Evolutionary conservation across 805 yeast species (phyloP), one percentile per base, ranked within the genome.

Genomic region (Blastobotrys terrestris): DNA sequence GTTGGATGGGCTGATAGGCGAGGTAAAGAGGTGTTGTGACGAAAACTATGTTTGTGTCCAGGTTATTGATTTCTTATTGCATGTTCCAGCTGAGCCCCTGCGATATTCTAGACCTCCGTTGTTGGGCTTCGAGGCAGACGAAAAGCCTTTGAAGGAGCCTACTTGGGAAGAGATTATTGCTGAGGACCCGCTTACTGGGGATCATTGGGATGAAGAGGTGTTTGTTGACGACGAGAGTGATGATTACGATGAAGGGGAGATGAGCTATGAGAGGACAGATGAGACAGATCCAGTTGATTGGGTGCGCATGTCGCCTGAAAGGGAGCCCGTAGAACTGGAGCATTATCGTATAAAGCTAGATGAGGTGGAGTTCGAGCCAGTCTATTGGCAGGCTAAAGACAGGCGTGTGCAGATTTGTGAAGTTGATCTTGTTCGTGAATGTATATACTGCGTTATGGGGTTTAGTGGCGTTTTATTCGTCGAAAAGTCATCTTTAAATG

Each of bases 181-280:
- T 6, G 64, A 59, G 8, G 67, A 63, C 5, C 67, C 67, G 6
- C 47, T 65, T 16, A 52, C 51, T 14, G 68, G 68, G 1, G 65
- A 60, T 14, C 67, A 64, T 47, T 65, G 69, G 69, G 47, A 53
- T 16, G 57, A 53, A 19, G 55, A 49, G 16, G 51, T 45, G 18
- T 39, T 13, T 14, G 46, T 39, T 21, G 59, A 48, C 3, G 50
- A 31, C 2, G 39, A 6, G 2, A 3, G 14, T 14, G 51, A 49
- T 18, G 31, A 18, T 16, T 16, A 11, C 15, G 46, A 40, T 16
- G 50, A 46, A 6, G 35, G 31, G 8, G 47, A 19, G 15, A 22
- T n/a, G 14, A 21, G n/a, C 13, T 31, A 46, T 18, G 21, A 46
- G 43, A 26, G 35, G 35, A 11, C 11, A 6, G 35, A 26, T 11